Percentiles rank a stretch among this genome's conserved stretches.
phyloP scores from a whole-genome alignment of 129 eudicot species.

The Pulicaria dysenterica region DNA sequence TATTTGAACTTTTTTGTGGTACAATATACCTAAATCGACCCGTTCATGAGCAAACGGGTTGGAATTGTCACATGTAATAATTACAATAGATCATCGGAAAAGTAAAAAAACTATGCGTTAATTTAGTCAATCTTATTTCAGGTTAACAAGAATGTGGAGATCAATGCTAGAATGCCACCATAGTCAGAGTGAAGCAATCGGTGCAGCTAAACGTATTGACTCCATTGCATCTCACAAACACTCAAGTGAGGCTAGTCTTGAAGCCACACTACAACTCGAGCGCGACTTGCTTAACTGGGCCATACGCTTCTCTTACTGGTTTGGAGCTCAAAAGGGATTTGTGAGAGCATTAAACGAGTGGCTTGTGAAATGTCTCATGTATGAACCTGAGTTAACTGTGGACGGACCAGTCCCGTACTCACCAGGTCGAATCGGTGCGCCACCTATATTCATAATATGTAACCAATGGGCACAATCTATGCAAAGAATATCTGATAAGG shows the following conservation, averaged over 20 bases:
- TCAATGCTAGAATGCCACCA: constrained; percentile 85
- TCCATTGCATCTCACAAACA: constrained; percentile 62
- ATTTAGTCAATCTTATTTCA: constrained; percentile 30
- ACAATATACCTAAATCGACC: not conserved
- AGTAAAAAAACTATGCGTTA: constrained; percentile 15
- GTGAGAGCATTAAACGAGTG: constrained; percentile 71
- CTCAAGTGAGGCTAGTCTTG: constrained; percentile 64
- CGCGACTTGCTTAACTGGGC: constrained; percentile 87
- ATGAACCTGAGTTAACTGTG: constrained; percentile 82
- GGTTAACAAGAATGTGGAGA: constrained; percentile 86
- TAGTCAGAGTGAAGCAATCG: constrained; percentile 68
- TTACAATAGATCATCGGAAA: not conserved
- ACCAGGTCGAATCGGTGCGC: constrained; percentile 93
- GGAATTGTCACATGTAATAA: too few relatives aligned
- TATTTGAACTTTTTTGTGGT: not conserved
- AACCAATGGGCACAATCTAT: constrained; percentile 89
- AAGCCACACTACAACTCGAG: constrained; percentile 79
- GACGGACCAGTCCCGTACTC: constrained; percentile 90
- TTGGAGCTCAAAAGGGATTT: constrained; percentile 75
- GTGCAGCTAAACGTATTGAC: constrained; percentile 71
- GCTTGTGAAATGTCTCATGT: constrained; percentile 76
- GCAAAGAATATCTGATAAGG: constrained; percentile 77
- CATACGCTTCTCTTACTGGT: constrained; percentile 75
- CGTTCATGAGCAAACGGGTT: not conserved
- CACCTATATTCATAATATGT: constrained; percentile 68